phyloP scores from a whole-genome alignment of 441 rosid species.

The Viola pubescens region DNA sequence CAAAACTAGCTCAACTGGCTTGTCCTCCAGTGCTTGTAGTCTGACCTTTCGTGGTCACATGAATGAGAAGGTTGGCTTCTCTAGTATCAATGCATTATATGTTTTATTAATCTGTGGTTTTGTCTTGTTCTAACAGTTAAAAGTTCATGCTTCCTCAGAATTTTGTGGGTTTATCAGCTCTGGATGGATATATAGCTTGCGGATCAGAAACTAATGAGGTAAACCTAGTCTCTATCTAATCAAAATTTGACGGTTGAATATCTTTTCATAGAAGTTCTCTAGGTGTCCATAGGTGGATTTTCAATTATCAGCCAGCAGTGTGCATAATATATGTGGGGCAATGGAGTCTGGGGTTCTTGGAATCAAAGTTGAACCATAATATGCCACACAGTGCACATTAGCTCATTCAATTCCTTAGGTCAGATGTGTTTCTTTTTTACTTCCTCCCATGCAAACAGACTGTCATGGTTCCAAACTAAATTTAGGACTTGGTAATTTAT shows the following conservation, averaged over 20 bases:
- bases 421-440: not conserved
- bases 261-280: not conserved
- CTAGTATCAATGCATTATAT: not conserved
- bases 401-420: not conserved
- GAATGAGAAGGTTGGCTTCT: slow-evolving; percentile 53
- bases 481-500: too few species aligned
- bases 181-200: slow-evolving; percentile 75
- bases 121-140: slow-evolving; percentile 10
- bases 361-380: not conserved
- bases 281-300: not conserved
- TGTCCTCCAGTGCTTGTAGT: slow-evolving; percentile 45
- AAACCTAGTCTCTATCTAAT: slow-evolving; percentile 9
- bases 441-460: not conserved
- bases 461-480: too few species aligned
- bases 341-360: too few species aligned
- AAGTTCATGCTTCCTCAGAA: slow-evolving; percentile 40
- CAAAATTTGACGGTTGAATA: slow-evolving; percentile 2
- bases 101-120: slow-evolving; percentile 10
- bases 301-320: too few species aligned
- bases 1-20: slow-evolving; percentile 38
- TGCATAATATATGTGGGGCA: too few species aligned
- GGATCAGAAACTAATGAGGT: slow-evolving; percentile 93
- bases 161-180: slow-evolving; percentile 68
- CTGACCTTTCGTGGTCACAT: slow-evolving; percentile 63
- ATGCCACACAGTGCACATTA: not conserved